phyloP scores from a whole-genome alignment of 345 rosid genomes.

The Eucalyptus regnans region DNA sequence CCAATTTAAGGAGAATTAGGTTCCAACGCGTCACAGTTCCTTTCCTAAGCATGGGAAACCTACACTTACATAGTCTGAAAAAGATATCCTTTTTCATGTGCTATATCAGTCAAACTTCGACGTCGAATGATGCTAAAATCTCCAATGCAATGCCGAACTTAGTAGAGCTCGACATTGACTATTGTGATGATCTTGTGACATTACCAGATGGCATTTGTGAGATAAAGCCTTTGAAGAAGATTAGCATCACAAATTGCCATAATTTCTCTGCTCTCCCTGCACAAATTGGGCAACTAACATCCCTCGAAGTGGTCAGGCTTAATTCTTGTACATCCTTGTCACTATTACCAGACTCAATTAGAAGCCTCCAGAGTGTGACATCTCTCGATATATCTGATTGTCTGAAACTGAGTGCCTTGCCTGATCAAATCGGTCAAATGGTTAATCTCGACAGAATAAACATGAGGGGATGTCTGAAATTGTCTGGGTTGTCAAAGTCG shows the following conservation, averaged over 20 bases:
- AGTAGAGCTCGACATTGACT: conserved; percentile 35
- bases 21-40: conserved; percentile 25
- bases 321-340: conserved; percentile 27
- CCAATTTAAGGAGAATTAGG: conserved; percentile 44
- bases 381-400: conserved; percentile 43
- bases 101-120: conserved; percentile 9
- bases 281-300: conserved; percentile 18
- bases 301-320: conserved; percentile 27
- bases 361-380: conserved; percentile 9
- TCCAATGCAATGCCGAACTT: background rate
- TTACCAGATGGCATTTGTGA: conserved; percentile 18
- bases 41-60: background rate
- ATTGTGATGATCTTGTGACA: conserved; percentile 24
- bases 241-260: conserved; percentile 48
- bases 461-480: background rate
- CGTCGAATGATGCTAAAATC: background rate
- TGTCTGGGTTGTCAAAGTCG: conserved; percentile 7
- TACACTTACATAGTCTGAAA: conserved; percentile 9
- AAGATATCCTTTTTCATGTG: conserved; percentile 42
- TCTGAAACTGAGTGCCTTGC: conserved; percentile 15
- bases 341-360: conserved; percentile 25
- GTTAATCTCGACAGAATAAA: background rate
- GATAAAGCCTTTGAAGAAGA: conserved; percentile 19
- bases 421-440: conserved; percentile 27
- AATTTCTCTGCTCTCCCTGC: conserved; percentile 26